Base-by-base conservation (phyloP, 352 stramenopile genomes). In the Poterioochromonas sp. region DNA sequence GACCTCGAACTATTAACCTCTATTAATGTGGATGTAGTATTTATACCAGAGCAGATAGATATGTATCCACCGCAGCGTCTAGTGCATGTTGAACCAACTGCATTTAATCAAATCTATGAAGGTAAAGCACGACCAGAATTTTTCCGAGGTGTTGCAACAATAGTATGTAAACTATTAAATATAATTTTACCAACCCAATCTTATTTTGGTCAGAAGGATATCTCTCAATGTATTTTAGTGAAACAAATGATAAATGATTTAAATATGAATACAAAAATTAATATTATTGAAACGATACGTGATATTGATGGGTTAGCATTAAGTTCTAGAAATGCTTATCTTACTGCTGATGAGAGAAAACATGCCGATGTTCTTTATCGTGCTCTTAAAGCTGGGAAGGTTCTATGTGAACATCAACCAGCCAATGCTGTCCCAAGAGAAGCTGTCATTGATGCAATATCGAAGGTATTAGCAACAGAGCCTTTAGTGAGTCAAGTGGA, bases 141-240 rank as follows among this genome's bases (percentile, higher is more conserved):
- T 85, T 99, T 99, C 85, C 88, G 91, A 44, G 96, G 96, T 78
- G 95, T 99, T n/a, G 92, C 94, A 37, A 99, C 95, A 0, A 89
- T 99, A 76, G 95, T 99, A 0, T 93, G 92, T 62, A 99, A 99
- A 86, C 87, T 99, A 26, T 97, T 99, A 83, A 99, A 99, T 86
- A 94, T 99, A 79, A 93, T 98, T 60, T 85, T 91, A 78, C 95
- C 95, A 15, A 95, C 90, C 22, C 89, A 94, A 81, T 94, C 94
- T 26, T 99, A 97, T 84, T 99, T 99, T 85, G 96, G 96, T 22
- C 94, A 98, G 83, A 99, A 99, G 83, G 96, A 99, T 85, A 95
- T 94, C 1, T 91, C 95, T 1, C 96, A 99, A 84, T 97, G 93
- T 73, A 90, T 96, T 80, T 94, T 98, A 79, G 89, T 93, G n/a